phyloP scores from a whole-genome alignment of 2,329 filamentous ascomycete species.

The Ascochyta koolunga region DNA sequence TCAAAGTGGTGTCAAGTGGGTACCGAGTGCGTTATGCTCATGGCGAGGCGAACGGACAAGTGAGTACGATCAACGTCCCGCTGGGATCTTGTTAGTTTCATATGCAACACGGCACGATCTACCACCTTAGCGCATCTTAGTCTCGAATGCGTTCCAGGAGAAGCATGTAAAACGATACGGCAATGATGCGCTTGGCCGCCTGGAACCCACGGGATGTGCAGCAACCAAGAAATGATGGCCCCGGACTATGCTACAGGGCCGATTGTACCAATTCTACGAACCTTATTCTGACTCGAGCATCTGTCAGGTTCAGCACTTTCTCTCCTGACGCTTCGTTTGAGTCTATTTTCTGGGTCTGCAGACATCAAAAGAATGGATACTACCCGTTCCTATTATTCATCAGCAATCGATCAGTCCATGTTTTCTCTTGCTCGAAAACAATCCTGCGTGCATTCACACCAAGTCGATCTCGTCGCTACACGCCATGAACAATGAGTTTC shows the following conservation, averaged over 20 bases:
- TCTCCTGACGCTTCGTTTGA: slow-evolving; percentile 23
- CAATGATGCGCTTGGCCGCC: slow-evolving; percentile 1
- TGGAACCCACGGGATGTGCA: slow-evolving; percentile 3
- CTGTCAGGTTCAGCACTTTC: slow-evolving; percentile 16
- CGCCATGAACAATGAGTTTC: slow-evolving; percentile 28
- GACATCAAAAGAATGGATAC: slow-evolving; percentile 19
- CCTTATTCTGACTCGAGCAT: slow-evolving; percentile 27
- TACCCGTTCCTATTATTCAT: slow-evolving; percentile 1
- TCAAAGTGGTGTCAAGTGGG: slow-evolving; percentile 16
- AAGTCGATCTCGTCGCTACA: background rate
- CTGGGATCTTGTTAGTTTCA: slow-evolving; percentile 13
- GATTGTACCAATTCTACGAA: slow-evolving; percentile 16
- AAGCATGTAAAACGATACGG: slow-evolving; percentile 11
- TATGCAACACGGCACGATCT: slow-evolving; percentile 14
- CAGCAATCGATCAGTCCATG: background rate
- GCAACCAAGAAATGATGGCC: slow-evolving; percentile 1
- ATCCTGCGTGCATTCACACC: background rate
- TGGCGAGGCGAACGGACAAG: slow-evolving; percentile 6
- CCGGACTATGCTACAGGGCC: slow-evolving; percentile 2
- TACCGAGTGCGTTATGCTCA: slow-evolving; percentile 8
- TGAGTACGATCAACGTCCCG: slow-evolving; percentile 13
- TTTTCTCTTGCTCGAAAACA: slow-evolving; percentile 1
- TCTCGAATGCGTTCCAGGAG: slow-evolving; percentile 5
- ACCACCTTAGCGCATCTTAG: slow-evolving; percentile 3
- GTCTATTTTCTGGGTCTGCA: slow-evolving; percentile 16